Base-by-base conservation (phyloP, 1,284 basidiomycete species). In the Heterobasidion occidentale region DNA sequence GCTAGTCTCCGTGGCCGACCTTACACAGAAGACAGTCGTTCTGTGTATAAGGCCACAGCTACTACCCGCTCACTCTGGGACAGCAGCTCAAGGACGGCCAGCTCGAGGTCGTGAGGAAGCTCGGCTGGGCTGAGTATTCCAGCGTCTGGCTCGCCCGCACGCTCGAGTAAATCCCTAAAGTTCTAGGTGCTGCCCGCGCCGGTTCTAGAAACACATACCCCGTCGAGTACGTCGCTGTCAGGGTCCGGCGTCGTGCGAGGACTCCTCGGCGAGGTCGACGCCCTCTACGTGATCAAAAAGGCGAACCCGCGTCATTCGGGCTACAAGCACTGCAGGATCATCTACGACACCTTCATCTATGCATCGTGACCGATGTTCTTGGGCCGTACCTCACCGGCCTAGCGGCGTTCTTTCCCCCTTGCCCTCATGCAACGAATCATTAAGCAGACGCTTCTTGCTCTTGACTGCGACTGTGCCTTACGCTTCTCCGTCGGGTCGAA, bases 291-390 rank as follows among this genome's bases (percentile, higher is more conserved):
- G 15, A 36, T 50, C 49, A 51, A 15, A 44, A 44, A 38, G 36
- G 33, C 34, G n/a, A 53, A 53, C 19, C 52, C 52, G 33, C 19
- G 17, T n/a, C 52, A 53, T 45, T 17, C 52, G 44, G 52, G 52
- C 36, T 53, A 53, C 52, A 42, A 45, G 20, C 52, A 53, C 52
- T 53, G 52, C 19, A 36, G 46, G 36, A 15, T 46, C n/a, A 12
- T 46, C 15, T 46, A 12, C 45, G 45, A 46, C 20, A 12, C 45
- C 45, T 15, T 45, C 14, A 45, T 45, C 4, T 15, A 12, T 46
- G n/a, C 20, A 17, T 46, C 20, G n/a, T 46, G 45, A 0, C 11
- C 9, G 9, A 20, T 20, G 7, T 17, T 46, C 45, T 46, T 46
- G 45, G 4, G 6, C 5, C 27, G 27, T 4, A 27, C 27, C 4